Base-by-base conservation (phyloP, 1,139 yeast genomes). In the Taphrina sp. region DNA sequence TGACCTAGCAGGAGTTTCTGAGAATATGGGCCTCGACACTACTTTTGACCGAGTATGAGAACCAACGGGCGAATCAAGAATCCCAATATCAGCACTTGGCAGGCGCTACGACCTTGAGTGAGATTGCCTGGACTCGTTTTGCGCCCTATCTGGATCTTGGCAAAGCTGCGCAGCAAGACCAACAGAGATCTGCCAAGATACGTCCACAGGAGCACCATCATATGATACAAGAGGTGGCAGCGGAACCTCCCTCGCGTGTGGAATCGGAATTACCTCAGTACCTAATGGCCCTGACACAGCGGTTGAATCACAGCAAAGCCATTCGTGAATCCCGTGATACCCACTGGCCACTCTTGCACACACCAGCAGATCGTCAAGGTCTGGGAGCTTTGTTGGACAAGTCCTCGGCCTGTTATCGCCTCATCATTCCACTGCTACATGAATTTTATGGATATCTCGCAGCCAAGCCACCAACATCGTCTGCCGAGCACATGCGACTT, bases 11-110 rank as follows among this genome's bases (percentile, higher is more conserved):
- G 39, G 22, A 34, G 16, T 49, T 35, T 39, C 39, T 49, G 24
- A 38, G 43, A 7, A 24, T 41, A 16, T 49, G 54, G 54, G 38
- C 54, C 3, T 24, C 46, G 8, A 38, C 39, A 16, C 10, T 49
- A 22, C 34, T 49, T n/a, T 17, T 49, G 23, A 42, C 54, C 2
- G 54, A 49, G 12, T 49, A 49, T 16, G 54, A 49, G 17, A 22
- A 26, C 7, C 54, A 49, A 29, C 29, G 20, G 10, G 54, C 39
- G 7, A 38, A 49, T 17, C 38, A 38, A 19, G 46, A 29, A 5
- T 36, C 54, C 10, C 29, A 33, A 24, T 41, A 41, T 7, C 45
- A 23, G 19, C 54, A 49, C 23, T 16, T 49, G 10, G 54, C 24
- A 10, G 54, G 54, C n/a, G 54, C 54, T 35, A 39, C 43, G 8